phyloP scores from a whole-genome alignment of 164 flowering plant genomes.

The Stephania yunnanensis region DNA sequence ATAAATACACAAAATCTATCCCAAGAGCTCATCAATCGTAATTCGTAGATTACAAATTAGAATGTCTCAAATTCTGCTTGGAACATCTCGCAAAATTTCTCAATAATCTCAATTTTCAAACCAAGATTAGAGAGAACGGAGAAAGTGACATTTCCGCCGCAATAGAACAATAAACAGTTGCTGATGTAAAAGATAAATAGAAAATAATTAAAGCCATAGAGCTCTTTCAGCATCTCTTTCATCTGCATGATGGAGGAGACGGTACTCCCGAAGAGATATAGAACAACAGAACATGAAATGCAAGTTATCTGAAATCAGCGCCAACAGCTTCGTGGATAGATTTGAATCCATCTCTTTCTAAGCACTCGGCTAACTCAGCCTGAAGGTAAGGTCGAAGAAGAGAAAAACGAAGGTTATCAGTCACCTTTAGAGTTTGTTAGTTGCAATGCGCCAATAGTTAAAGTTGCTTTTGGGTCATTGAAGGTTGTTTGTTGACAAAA shows the following conservation, averaged over 20 bases:
- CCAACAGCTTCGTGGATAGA: constrained; percentile 78
- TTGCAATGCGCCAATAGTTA: too few relatives aligned
- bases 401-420: neutral
- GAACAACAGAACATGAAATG: neutral
- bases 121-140: neutral
- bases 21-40: neutral
- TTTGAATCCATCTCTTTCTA: constrained; percentile 90
- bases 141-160: neutral
- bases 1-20: neutral
- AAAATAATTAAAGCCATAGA: neutral
- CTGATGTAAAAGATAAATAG: neutral
- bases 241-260: neutral
- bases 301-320: constrained; percentile 62
- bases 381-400: constrained; percentile 9
- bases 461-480: too few relatives aligned
- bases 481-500: too few relatives aligned
- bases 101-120: neutral
- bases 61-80: neutral
- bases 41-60: neutral
- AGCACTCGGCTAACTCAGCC: constrained; percentile 80
- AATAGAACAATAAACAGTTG: neutral
- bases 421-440: too few relatives aligned
- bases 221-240: neutral
- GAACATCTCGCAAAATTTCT: neutral
- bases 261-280: neutral